These are phyloP conservation scores for Saprolegnia parasitica DNA, from an alignment of 352 stramenopile species.

Conservation along the genomic window DNA sequence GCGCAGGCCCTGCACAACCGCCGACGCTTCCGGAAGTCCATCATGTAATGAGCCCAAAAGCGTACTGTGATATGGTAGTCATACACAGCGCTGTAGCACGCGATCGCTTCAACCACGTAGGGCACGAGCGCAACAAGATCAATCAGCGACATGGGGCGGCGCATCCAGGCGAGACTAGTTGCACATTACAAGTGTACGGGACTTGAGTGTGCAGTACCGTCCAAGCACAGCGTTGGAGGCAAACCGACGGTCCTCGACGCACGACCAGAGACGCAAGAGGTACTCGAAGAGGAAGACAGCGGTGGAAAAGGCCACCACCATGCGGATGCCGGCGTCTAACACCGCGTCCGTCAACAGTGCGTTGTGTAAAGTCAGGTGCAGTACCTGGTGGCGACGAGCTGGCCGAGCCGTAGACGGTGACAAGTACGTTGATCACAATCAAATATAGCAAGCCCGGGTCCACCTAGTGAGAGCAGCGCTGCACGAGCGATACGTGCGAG, in stretches of 20 bases:
- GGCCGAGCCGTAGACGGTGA: slow-evolving; percentile 58
- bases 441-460: slow-evolving; percentile 61
- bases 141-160: slow-evolving; percentile 75
- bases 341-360: no score
- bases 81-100: slow-evolving; percentile 38
- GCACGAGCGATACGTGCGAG: slow-evolving; percentile 47
- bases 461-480: slow-evolving; percentile 60
- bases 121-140: slow-evolving; percentile 71
- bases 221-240: slow-evolving; percentile 40
- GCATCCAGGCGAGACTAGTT: slow-evolving; percentile 68
- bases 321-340: no score
- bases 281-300: slow-evolving; percentile 73
- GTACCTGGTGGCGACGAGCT: background rate
- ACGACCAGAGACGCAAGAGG: slow-evolving; percentile 69
- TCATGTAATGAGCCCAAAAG: no score
- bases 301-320: slow-evolving; percentile 38
- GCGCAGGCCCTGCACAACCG: slow-evolving; percentile 57
- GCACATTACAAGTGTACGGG: background rate
- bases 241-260: slow-evolving; percentile 68
- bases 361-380: no score
- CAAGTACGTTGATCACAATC: slow-evolving; percentile 72
- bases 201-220: slow-evolving; percentile 33
- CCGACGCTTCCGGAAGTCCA: slow-evolving; percentile 37
- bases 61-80: slow-evolving; percentile 30
- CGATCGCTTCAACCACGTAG: slow-evolving; percentile 69